Percentiles rank a stretch among this genome's conserved stretches.
Conservation (phyloP, 2,329 filamentous ascomycete genomes). For the Xylariales sp. region DNA sequence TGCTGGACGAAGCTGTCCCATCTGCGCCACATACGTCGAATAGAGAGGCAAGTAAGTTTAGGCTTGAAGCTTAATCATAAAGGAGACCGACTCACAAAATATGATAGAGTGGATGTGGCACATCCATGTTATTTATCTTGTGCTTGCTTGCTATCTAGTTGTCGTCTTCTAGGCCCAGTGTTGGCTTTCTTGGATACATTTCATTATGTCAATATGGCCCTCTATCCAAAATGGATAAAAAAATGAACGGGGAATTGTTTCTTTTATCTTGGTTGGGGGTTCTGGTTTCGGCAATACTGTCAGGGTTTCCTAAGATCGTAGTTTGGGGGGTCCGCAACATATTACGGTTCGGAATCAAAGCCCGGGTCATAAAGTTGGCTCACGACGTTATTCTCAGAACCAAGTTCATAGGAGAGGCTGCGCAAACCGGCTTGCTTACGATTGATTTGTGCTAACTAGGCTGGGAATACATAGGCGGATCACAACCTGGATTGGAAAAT, state of each 20-base stretch:
- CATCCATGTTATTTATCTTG: not conserved
- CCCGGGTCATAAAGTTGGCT: not conserved
- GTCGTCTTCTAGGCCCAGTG: not conserved
- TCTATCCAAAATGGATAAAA: not conserved
- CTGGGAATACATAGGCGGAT: too few species aligned
- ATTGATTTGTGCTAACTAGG: too few species aligned
- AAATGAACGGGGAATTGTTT: not conserved
- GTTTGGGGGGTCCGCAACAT: not conserved
- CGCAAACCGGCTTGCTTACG: too few species aligned
- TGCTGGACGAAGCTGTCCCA: slow-evolving; percentile 42
- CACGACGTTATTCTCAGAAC: too few species aligned
- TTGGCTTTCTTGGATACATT: not conserved
- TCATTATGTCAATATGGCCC: not conserved
- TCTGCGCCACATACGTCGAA: slow-evolving; percentile 43
- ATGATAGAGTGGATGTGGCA: not conserved
- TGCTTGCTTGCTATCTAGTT: not conserved
- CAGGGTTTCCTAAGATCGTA: not conserved
- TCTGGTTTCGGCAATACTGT: not conserved
- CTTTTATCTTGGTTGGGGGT: not conserved
- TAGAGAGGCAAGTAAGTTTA: slow-evolving; percentile 21
- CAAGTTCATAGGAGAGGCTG: not conserved
- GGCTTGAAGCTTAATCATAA: not conserved
- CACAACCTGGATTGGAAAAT: too few species aligned
- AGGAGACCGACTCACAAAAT: not conserved
- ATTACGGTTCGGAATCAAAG: not conserved